Evolutionary conservation across 495 filamentous ascomycete species (phyloP).

Genomic region (Aspergillus bridgeri): DNA sequence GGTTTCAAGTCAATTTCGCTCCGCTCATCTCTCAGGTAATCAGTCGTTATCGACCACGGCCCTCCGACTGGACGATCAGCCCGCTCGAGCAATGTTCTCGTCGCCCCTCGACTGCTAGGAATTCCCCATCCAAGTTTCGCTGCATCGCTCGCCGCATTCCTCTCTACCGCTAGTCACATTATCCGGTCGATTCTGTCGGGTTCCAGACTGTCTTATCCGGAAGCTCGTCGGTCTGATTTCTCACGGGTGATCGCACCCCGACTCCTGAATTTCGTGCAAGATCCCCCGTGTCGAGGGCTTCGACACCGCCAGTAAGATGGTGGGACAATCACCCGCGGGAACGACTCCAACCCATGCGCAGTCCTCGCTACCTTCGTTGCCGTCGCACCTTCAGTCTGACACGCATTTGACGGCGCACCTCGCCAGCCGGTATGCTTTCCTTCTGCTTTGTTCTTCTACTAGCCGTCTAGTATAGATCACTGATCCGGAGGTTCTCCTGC

Average conservation of each 20-base stretch:
- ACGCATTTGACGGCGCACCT: conserved; percentile 94
- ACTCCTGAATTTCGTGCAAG: neutral
- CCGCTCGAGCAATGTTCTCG: conserved; percentile 15
- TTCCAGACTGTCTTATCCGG: neutral
- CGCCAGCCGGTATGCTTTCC: conserved; percentile 64
- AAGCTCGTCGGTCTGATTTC: too few relatives aligned
- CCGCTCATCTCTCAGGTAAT: neutral
- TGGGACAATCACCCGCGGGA: conserved; percentile 30
- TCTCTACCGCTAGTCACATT: neutral
- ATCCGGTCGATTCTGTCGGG: neutral
- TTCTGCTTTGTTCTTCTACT: neutral
- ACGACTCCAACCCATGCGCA: conserved; percentile 69
- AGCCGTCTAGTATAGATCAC: neutral
- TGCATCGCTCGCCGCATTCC: conserved; percentile 19
- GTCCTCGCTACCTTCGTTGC: conserved; percentile 81
- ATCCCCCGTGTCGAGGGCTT: conserved; percentile 20
- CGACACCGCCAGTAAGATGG: conserved; percentile 29
- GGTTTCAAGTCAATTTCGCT: conserved; percentile 1
- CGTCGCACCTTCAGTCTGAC: conserved; percentile 90
- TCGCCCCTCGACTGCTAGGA: conserved; percentile 13
- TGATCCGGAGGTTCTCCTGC: neutral
- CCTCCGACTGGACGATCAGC: neutral
- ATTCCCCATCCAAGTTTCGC: conserved; percentile 10
- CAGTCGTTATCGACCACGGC: neutral
- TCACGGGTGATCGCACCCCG: neutral